Percentiles rank a stretch among this genome's conserved stretches.
phyloP scores from a whole-genome alignment of 2,329 filamentous ascomycete species.

The Fusarium algeriense region DNA sequence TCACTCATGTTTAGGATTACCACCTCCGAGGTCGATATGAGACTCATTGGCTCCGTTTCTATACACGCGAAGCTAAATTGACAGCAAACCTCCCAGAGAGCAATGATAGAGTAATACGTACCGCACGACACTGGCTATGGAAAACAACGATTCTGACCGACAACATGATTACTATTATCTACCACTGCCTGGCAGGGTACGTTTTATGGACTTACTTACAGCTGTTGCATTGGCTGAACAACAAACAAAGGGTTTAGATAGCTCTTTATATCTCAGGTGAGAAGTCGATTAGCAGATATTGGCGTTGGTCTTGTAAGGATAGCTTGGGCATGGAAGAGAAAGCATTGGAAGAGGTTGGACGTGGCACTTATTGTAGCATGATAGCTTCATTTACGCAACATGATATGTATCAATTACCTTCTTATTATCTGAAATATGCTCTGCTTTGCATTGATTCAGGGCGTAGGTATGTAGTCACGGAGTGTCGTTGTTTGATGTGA shows the following conservation, averaged over 20 bases:
- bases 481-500: neutral
- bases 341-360: slow-evolving; percentile 30
- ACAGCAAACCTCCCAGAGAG: slow-evolving; percentile 25
- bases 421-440: slow-evolving; percentile 3
- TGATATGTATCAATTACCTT: slow-evolving; percentile 32
- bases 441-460: neutral
- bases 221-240: slow-evolving; percentile 50
- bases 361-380: slow-evolving; percentile 21
- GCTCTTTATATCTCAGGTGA: slow-evolving; percentile 56
- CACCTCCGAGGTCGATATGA: slow-evolving; percentile 55
- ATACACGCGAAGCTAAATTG: slow-evolving; percentile 20
- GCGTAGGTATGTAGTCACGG: neutral
- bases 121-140: slow-evolving; percentile 24
- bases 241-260: slow-evolving; percentile 64
- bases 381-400: slow-evolving; percentile 22
- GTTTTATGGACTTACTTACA: slow-evolving; percentile 40
- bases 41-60: slow-evolving; percentile 46
- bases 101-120: slow-evolving; percentile 35
- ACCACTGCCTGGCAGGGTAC: slow-evolving; percentile 21
- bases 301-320: slow-evolving; percentile 40
- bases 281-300: slow-evolving; percentile 36
- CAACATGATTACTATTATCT: slow-evolving; percentile 23
- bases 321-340: slow-evolving; percentile 42
- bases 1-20: slow-evolving; percentile 64
- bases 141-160: slow-evolving; percentile 14